These are phyloP conservation scores for Terfezia boudieri DNA, from an alignment of 495 filamentous ascomycete species.

Conservation along the genomic window DNA sequence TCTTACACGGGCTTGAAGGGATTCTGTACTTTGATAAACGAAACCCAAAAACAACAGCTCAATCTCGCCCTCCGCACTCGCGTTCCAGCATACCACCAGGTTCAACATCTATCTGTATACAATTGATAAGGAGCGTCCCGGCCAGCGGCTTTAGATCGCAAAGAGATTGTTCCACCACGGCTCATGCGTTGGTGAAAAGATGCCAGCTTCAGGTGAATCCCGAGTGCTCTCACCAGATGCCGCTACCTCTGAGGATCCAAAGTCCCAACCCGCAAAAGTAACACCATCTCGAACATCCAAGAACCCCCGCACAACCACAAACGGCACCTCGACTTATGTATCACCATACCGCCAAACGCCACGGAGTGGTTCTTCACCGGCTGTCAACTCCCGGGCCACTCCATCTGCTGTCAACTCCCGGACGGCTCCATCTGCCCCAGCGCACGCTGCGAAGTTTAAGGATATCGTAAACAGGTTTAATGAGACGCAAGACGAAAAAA, in stretches of 20 bases:
- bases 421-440: not conserved
- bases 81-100: too few relatives aligned
- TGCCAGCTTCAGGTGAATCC: not conserved
- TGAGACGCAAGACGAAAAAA: constrained; percentile 30
- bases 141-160: too few relatives aligned
- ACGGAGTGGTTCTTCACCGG: constrained; percentile 14
- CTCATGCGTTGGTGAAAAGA: too few relatives aligned
- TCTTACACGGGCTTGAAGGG: too few relatives aligned
- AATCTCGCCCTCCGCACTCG: too few relatives aligned
- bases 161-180: too few relatives aligned
- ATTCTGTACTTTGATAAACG: too few relatives aligned
- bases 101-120: too few relatives aligned
- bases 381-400: constrained; percentile 2
- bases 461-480: constrained; percentile 41
- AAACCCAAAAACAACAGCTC: too few relatives aligned
- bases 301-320: not conserved
- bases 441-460: constrained; percentile 32
- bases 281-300: not conserved
- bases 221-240: not conserved
- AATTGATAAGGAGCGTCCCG: too few relatives aligned
- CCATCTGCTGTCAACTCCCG: constrained; percentile 1
- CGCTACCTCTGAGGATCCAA: not conserved
- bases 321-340: constrained; percentile 5
- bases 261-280: not conserved
- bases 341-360: constrained; percentile 14